These are phyloP conservation scores for Crinitomyces ghanaensis DNA, from an alignment of 805 yeast genomes.

Conservation along the genomic window DNA sequence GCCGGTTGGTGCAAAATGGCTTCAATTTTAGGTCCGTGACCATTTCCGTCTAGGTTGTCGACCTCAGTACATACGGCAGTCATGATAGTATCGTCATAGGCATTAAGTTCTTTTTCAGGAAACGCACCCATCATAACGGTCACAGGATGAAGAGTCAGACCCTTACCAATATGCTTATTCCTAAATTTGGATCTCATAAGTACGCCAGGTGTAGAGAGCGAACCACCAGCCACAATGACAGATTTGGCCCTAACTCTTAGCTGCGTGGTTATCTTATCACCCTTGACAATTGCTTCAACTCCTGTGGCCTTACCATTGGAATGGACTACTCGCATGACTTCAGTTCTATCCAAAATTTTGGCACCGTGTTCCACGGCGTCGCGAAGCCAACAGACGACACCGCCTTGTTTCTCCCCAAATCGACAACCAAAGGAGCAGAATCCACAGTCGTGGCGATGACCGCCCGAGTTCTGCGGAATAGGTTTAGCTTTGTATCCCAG, in stretches of 20 bases:
- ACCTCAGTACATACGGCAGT: constrained; percentile 36
- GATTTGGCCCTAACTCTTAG: constrained; percentile 32
- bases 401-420: constrained; percentile 42
- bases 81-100: constrained; percentile 36
- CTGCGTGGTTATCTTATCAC: constrained; percentile 14
- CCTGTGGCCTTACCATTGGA: constrained; percentile 35
- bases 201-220: constrained; percentile 38
- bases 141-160: constrained; percentile 43
- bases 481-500: constrained; percentile 33
- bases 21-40: constrained; percentile 44
- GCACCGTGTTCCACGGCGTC: constrained; percentile 37
- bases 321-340: constrained; percentile 31
- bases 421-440: constrained; percentile 40
- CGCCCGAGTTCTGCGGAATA: constrained; percentile 38
- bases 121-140: constrained; percentile 33
- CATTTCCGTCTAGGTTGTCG: constrained; percentile 41
- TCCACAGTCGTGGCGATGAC: constrained; percentile 35
- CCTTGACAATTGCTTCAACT: constrained; percentile 28
- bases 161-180: constrained; percentile 39
- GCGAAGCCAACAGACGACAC: constrained; percentile 38
- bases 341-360: constrained; percentile 35
- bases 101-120: constrained; percentile 28
- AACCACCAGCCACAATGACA: constrained; percentile 36
- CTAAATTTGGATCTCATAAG: constrained; percentile 38
- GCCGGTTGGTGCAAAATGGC: constrained; percentile 37